Evolutionary conservation across 2,329 filamentous ascomycete species (phyloP).

Genomic region (Pseudogymnoascus sp.): DNA sequence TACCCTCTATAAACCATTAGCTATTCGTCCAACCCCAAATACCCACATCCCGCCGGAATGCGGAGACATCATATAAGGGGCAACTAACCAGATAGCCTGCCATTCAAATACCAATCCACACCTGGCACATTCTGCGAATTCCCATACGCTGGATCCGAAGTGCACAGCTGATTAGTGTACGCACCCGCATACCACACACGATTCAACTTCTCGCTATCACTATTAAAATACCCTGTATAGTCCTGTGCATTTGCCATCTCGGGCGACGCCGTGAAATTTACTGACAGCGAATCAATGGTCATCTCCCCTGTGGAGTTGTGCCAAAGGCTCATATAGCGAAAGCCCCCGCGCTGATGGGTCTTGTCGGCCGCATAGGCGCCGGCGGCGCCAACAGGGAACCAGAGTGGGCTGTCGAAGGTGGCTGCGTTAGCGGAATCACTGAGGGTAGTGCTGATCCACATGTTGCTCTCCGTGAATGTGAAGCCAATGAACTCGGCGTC

Average conservation of each 20-base stretch:
- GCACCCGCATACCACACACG: slow-evolving; percentile 32
- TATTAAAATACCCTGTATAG: slow-evolving; percentile 25
- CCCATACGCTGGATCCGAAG: slow-evolving; percentile 23
- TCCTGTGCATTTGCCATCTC: background rate
- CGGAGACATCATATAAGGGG: background rate
- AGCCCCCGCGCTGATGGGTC: slow-evolving; percentile 36
- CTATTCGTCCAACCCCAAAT: background rate
- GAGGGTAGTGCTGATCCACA: slow-evolving; percentile 40
- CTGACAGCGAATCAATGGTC: slow-evolving; percentile 29
- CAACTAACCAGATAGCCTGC: background rate
- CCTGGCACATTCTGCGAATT: slow-evolving; percentile 14
- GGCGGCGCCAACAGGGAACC: slow-evolving; percentile 34
- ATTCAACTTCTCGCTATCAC: slow-evolving; percentile 30
- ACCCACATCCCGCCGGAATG: background rate
- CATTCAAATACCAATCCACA: background rate
- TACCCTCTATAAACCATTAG: background rate
- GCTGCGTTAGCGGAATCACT: slow-evolving; percentile 39
- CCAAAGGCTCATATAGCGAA: slow-evolving; percentile 38
- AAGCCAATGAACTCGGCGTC: slow-evolving; percentile 31
- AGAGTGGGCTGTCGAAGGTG: slow-evolving; percentile 40
- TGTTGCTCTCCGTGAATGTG: slow-evolving; percentile 32
- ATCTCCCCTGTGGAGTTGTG: slow-evolving; percentile 36
- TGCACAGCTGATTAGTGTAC: slow-evolving; percentile 26
- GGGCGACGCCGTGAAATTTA: slow-evolving; percentile 35
- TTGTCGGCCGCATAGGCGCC: slow-evolving; percentile 35